Evolutionary conservation across 1,284 basidiomycete genomes (phyloP).

Genomic region (Sanguinoderma infundibulare): DNA sequence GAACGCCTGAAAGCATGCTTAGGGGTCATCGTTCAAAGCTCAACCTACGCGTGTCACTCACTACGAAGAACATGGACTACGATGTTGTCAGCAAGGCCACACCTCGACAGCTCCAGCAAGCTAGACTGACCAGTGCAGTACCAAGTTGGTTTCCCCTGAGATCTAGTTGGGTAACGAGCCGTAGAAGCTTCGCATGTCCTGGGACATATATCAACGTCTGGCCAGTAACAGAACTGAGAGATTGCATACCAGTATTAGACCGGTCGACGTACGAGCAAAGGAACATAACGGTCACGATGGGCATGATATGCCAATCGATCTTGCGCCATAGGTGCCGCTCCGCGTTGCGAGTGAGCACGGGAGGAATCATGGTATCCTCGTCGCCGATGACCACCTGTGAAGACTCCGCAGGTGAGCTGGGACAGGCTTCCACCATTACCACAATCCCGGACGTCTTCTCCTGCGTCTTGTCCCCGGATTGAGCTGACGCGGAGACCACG

Average conservation of each 20-base stretch:
- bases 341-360: too few species aligned
- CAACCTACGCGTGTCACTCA: constrained; percentile 41
- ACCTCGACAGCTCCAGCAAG: too few species aligned
- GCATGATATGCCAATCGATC: constrained; percentile 38
- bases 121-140: constrained; percentile 58
- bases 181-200: constrained; percentile 72
- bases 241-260: constrained; percentile 33
- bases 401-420: too few species aligned
- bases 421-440: too few species aligned
- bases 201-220: too few species aligned
- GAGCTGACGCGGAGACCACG: too few species aligned
- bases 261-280: constrained; percentile 40
- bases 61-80: constrained; percentile 73
- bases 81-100: neutral
- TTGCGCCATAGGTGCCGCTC: too few species aligned
- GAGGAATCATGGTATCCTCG: too few species aligned
- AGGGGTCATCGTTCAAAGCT: neutral
- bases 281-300: constrained; percentile 43
- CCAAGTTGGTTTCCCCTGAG: constrained; percentile 65
- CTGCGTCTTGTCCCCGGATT: too few species aligned
- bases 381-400: too few species aligned
- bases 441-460: too few species aligned
- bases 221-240: neutral
- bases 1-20: constrained; percentile 47
- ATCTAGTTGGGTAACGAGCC: constrained; percentile 55